A percentile compares a stretch with the other conserved stretches of the same genome.
phyloP scores from a whole-genome alignment of 169 alveolate species.

The Babesia ovata region DNA sequence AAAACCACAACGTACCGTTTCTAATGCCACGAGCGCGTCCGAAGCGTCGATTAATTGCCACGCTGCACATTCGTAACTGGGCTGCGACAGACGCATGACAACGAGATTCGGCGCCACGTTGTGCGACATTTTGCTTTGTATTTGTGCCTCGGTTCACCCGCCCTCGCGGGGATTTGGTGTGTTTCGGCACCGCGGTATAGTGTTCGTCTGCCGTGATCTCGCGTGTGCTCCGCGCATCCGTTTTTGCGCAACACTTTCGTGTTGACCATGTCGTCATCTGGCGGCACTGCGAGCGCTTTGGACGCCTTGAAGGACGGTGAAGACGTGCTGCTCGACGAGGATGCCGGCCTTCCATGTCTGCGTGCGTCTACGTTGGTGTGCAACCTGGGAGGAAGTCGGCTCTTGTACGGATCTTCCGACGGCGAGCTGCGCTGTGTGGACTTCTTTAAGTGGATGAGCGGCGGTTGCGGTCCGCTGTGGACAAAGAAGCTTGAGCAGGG shows the following conservation, averaged over 20 bases:
- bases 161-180: not conserved
- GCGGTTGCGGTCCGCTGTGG: constrained; percentile 70
- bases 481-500: constrained; percentile 50
- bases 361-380: constrained; percentile 28
- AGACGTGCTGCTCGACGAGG: constrained; percentile 46
- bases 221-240: not conserved
- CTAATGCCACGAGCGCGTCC: constrained; percentile 34
- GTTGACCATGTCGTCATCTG: not conserved
- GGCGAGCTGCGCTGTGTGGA: constrained; percentile 60
- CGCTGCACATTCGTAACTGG: constrained; percentile 33
- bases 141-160: not conserved
- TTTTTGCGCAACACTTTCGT: not conserved
- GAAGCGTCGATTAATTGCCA: constrained; percentile 29
- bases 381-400: constrained; percentile 41
- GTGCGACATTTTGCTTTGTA: constrained; percentile 20
- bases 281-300: not conserved
- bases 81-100: constrained; percentile 29
- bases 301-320: constrained; percentile 34
- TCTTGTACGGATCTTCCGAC: constrained; percentile 49
- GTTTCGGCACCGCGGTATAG: not conserved
- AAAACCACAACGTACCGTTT: constrained; percentile 8
- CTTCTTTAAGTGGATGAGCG: constrained; percentile 64
- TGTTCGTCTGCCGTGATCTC: not conserved
- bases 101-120: constrained; percentile 25
- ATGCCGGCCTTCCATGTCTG: constrained; percentile 47